phyloP scores from a whole-genome alignment of 208 protist species.

The Trypanosoma melophagium region DNA sequence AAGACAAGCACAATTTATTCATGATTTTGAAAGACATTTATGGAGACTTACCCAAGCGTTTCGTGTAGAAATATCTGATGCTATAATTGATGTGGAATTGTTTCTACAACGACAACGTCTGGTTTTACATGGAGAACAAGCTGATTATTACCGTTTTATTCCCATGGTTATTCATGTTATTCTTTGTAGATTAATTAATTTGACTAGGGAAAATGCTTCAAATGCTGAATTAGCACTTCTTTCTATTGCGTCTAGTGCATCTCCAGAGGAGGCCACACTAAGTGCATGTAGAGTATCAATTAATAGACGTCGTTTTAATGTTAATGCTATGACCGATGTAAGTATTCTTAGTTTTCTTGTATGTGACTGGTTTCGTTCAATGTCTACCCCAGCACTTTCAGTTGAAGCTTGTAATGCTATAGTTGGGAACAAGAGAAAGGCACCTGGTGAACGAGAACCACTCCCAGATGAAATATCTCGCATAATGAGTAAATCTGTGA shows the following conservation, averaged over 20 bases:
- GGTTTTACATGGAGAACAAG: slow-evolving; percentile 82
- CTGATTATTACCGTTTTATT: slow-evolving; percentile 69
- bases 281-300: slow-evolving; percentile 67
- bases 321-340: slow-evolving; percentile 56
- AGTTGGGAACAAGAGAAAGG: slow-evolving; percentile 49
- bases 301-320: slow-evolving; percentile 69
- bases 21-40: slow-evolving; percentile 86
- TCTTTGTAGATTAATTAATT: slow-evolving; percentile 72
- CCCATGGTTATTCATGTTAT: slow-evolving; percentile 76
- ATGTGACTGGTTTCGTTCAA: slow-evolving; percentile 77
- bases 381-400: slow-evolving; percentile 61
- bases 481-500: slow-evolving; percentile 59
- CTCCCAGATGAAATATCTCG: slow-evolving; percentile 41
- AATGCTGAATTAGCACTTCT: slow-evolving; percentile 45
- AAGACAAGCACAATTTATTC: slow-evolving; percentile 80
- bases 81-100: slow-evolving; percentile 66
- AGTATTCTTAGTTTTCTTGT: slow-evolving; percentile 73
- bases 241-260: slow-evolving; percentile 60
- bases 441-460: slow-evolving; percentile 33
- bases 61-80: slow-evolving; percentile 76
- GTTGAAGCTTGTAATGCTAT: slow-evolving; percentile 60
- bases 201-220: slow-evolving; percentile 42
- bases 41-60: slow-evolving; percentile 81
- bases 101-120: slow-evolving; percentile 80
- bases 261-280: slow-evolving; percentile 45